Base-by-base conservation (phyloP, 106 monocot species). In the Acorus calamus region DNA sequence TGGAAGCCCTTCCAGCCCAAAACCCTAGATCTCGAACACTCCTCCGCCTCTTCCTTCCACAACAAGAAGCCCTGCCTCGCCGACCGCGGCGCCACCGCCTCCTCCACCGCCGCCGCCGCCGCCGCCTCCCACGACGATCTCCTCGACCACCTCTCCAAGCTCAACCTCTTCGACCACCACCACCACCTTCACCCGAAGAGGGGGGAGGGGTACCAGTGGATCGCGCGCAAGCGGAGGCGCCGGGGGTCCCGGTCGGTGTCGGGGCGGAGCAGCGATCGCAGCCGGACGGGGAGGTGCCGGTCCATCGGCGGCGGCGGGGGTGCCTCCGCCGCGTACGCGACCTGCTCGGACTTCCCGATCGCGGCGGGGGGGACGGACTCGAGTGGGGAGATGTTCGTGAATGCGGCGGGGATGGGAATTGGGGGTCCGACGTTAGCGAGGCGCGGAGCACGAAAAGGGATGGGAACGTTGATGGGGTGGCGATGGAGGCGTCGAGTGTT, bases 381-480 rank as follows among this genome's bases (percentile, higher is more conserved):
- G 2, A 90, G 94, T 58, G 89, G 89, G 7, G 94, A 94, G 79
- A 58, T 89, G 63, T 84, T 89, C 55, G 56, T 69, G 5, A 88
- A 73, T 43, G 28, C 28, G 28, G 28, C 28, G 88, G 81, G 64
- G 85, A 85, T 14, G 79, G 73, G 48, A 83, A 76, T 53, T 94
- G 94, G 94, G 90, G 84, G 5, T 87, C 84, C 6, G 94, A 94
- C 44, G 82, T 74, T 2, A 85, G 94, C 66, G 94, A 94, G 66
- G 77, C 62, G 4, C 77, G 71, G 68, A 71, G 67, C 41, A 59
- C 66, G 46, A 79, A 67, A 69, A 78, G 54, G 58, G 77, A 76
- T 57, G 72, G 61, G 42, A 76, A 61, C 28, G 28, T 28, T 1
- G 6, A 7, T 7, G 8, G 28, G 28, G 45, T 69, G 61, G 88